Evolutionary conservation across 139 green algal species (phyloP).

Genomic region (Chlamydomonas sp.): DNA sequence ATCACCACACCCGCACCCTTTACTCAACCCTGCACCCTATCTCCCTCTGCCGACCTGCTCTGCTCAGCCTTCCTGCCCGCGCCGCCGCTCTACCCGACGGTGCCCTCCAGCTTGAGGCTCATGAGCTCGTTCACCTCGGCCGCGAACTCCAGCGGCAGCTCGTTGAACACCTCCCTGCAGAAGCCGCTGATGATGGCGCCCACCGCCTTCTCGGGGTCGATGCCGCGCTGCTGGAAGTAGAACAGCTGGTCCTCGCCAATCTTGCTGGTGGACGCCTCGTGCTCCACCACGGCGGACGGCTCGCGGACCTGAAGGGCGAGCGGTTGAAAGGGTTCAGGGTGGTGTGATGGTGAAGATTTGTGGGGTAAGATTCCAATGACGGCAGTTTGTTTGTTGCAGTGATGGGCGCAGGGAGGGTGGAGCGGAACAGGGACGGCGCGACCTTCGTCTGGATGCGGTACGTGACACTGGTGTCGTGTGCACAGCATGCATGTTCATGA

Average conservation of each 20-base stretch:
- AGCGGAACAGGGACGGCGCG: no score
- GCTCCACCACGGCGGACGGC: slow-evolving; percentile 92
- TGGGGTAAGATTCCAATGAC: neutral
- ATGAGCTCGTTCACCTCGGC: slow-evolving; percentile 99
- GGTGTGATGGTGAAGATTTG: neutral
- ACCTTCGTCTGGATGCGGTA: no score
- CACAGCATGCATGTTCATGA: no score
- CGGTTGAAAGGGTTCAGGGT: neutral
- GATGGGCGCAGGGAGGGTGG: no score
- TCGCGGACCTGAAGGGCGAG: slow-evolving; percentile 82
- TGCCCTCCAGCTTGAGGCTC: slow-evolving; percentile 98
- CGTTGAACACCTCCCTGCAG: slow-evolving; percentile 98
- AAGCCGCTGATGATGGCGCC: slow-evolving; percentile 98
- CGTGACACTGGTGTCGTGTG: no score
- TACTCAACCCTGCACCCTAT: no score
- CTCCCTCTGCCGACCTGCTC: no score
- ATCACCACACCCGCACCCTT: no score
- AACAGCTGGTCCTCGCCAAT: slow-evolving; percentile 99
- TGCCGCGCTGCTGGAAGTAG: slow-evolving; percentile 99
- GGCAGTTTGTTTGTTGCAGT: neutral
- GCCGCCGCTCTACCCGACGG: slow-evolving; percentile 81
- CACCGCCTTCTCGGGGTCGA: slow-evolving; percentile 93
- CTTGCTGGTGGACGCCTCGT: slow-evolving; percentile 97
- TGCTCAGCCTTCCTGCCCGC: neutral
- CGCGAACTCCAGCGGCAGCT: slow-evolving; percentile 98